Evolutionary conservation across 495 filamentous ascomycete species (phyloP).

Genomic region (Haplographium delicatum): DNA sequence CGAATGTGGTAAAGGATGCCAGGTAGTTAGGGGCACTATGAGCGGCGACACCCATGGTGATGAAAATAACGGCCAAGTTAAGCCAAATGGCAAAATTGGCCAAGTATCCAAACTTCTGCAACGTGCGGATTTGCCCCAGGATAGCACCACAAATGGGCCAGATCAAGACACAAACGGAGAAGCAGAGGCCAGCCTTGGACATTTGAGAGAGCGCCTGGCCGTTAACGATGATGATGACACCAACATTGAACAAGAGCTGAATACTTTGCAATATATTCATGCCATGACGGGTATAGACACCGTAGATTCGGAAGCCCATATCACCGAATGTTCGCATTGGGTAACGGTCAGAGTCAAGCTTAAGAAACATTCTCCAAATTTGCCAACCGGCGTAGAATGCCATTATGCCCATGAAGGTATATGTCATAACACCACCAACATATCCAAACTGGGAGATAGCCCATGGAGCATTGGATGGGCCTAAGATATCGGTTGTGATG

Average conservation of each 20-base stretch:
- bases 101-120: constrained; percentile 48
- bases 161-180: constrained; percentile 31
- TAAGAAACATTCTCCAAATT: constrained; percentile 50
- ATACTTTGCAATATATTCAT: constrained; percentile 47
- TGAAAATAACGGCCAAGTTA: constrained; percentile 44
- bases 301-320: constrained; percentile 49
- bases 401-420: not conserved
- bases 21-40: constrained; percentile 42
- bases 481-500: constrained; percentile 1
- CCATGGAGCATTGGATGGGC: not conserved
- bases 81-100: constrained; percentile 52
- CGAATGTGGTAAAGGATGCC: constrained; percentile 21
- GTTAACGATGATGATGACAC: constrained; percentile 45
- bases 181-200: constrained; percentile 34
- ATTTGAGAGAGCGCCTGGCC: constrained; percentile 52
- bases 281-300: constrained; percentile 41
- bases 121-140: constrained; percentile 44
- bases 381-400: constrained; percentile 2
- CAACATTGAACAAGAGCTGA: constrained; percentile 44
- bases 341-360: constrained; percentile 47
- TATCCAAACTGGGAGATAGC: not conserved
- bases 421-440: not conserved
- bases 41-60: constrained; percentile 42
- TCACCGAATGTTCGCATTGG: constrained; percentile 46
- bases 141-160: not conserved